These are phyloP conservation scores for Backusella parvicylindrica DNA, from an alignment of 192 early-diverging fungal genomes.

Conservation along the genomic window DNA sequence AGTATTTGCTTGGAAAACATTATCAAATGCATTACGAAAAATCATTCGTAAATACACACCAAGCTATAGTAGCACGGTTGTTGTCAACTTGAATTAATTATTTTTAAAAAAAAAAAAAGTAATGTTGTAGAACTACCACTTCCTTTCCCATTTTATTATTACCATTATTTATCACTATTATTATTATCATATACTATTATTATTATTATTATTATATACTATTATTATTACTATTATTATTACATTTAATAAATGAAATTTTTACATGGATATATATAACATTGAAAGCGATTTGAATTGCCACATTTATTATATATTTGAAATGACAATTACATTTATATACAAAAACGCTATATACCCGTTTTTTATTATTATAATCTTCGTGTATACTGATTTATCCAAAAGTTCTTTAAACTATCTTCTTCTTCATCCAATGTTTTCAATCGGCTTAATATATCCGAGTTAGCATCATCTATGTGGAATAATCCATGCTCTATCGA, in stretches of 20 bases:
- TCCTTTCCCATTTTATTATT: not conserved
- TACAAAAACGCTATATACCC: no score
- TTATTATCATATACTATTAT: no score
- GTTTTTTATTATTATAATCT: not conserved
- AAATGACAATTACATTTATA: not conserved
- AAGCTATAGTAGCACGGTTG: constrained; percentile 42
- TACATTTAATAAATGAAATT: no score
- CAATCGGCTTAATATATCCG: not conserved
- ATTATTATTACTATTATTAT: no score
- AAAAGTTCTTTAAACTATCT: not conserved
- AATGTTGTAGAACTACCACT: not conserved
- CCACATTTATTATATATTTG: no score
- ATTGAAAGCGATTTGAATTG: no score
- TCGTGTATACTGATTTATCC: not conserved
- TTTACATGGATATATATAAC: no score
- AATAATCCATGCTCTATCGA: not conserved
- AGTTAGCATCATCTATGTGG: not conserved
- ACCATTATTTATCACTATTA: not conserved
- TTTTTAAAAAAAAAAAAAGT: not conserved
- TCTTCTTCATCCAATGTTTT: not conserved
- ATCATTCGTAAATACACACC: constrained; percentile 76
- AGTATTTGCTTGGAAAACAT: constrained; percentile 74
- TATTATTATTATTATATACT: no score
- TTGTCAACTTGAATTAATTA: constrained; percentile 2
- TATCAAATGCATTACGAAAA: constrained; percentile 71